Conservation (phyloP, 73 alveolate genomes). For the Uronychia setigera region DNA sequence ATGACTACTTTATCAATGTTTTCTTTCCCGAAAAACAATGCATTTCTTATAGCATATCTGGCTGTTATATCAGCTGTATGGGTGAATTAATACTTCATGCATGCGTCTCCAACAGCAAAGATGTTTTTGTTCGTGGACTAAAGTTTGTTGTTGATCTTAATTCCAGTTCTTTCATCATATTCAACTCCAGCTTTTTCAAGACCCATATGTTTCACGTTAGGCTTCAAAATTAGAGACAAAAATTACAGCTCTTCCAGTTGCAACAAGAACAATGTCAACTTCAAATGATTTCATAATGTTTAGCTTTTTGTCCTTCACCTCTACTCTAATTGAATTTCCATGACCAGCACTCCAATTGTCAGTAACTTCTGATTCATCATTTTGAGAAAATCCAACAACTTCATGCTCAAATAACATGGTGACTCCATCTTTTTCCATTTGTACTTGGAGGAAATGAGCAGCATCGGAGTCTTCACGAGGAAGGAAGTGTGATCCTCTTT, state of each 20-base stretch:
- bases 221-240: slow-evolving; percentile 4
- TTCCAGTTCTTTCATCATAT: slow-evolving; percentile 20
- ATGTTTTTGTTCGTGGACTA: slow-evolving; percentile 63
- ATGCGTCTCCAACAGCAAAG: slow-evolving; percentile 79
- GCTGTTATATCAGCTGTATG: slow-evolving; percentile 80
- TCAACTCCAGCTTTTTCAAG: slow-evolving; percentile 62
- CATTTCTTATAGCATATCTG: slow-evolving; percentile 55
- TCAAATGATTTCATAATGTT: neutral
- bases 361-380: neutral
- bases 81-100: slow-evolving; percentile 65
- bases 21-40: slow-evolving; percentile 40
- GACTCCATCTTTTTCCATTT: slow-evolving; percentile 54
- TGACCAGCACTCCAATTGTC: neutral
- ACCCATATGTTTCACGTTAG: slow-evolving; percentile 57
- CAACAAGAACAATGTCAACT: slow-evolving; percentile 43
- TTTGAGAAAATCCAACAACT: neutral
- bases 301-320: neutral
- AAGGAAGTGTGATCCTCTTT: slow-evolving; percentile 23
- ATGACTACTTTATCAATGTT: slow-evolving; percentile 18
- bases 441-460: slow-evolving; percentile 22
- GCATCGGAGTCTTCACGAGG: slow-evolving; percentile 73
- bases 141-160: slow-evolving; percentile 39
- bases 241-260: slow-evolving; percentile 42
- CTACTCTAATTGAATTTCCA: neutral
- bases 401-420: neutral